Percentiles rank a stretch among this genome's conserved stretches.
Conservation (phyloP, 768 basidiomycete species). For the Sporobolomyces pararoseus region DNA sequence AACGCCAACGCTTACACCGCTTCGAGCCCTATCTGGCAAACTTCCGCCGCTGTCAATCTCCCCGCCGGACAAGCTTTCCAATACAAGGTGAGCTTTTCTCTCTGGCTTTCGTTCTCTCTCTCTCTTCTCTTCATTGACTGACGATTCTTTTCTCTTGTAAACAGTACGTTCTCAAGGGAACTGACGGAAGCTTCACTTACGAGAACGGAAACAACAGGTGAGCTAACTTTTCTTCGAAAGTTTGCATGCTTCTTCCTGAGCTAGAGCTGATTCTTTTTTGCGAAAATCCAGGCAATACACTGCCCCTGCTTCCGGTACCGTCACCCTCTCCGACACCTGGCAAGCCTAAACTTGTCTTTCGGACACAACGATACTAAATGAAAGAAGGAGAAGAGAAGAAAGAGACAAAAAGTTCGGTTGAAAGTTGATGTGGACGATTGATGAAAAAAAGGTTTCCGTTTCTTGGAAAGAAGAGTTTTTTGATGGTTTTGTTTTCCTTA, state of each 20-base stretch:
- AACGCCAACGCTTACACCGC: constrained; percentile 2
- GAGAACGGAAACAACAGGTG: constrained; percentile 14
- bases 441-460: too few relatives aligned
- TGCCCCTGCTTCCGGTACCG: background rate
- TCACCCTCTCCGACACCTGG: constrained; percentile 7
- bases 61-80: background rate
- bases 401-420: background rate
- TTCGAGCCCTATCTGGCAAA: constrained; percentile 18
- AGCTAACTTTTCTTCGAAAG: background rate
- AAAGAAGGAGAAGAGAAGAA: background rate
- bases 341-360: background rate
- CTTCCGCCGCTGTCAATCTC: background rate
- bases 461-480: too few relatives aligned
- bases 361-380: background rate
- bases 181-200: background rate
- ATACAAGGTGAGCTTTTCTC: constrained; percentile 16
- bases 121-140: background rate
- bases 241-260: background rate
- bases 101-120: too few relatives aligned
- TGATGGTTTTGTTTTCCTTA: too few relatives aligned
- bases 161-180: constrained; percentile 11
- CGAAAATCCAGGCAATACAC: constrained; percentile 10
- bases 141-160: background rate
- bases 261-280: background rate
- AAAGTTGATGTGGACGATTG: too few relatives aligned